Evolutionary conservation across 495 filamentous ascomycete species (phyloP).

Genomic region (Talaromyces trachyspermus): DNA sequence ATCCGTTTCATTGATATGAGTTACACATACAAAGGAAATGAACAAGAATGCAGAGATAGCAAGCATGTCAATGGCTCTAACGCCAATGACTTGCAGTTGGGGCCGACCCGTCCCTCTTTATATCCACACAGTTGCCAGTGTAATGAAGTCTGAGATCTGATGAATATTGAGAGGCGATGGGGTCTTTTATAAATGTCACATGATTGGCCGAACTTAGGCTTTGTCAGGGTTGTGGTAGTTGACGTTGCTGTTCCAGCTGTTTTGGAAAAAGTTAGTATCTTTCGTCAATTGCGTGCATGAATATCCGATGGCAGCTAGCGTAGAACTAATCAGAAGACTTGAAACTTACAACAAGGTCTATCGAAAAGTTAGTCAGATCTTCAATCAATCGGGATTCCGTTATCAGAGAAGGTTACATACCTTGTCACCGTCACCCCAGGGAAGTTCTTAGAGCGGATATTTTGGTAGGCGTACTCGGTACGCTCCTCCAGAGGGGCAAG

Average conservation of each 20-base stretch:
- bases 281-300: background rate
- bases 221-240: slow-evolving; percentile 97
- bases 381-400: background rate
- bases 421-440: slow-evolving; percentile 91
- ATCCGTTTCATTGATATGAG: slow-evolving; percentile 7
- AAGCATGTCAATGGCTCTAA: background rate
- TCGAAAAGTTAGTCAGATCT: background rate
- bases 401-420: slow-evolving; percentile 39
- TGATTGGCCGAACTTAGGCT: slow-evolving; percentile 31
- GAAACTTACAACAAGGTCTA: slow-evolving; percentile 62
- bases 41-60: background rate
- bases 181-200: background rate
- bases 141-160: slow-evolving; percentile 3
- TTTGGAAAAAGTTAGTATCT: slow-evolving; percentile 3
- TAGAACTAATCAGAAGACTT: background rate
- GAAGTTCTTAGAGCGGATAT: slow-evolving; percentile 85
- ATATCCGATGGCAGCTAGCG: background rate
- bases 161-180: background rate
- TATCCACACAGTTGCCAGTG: background rate
- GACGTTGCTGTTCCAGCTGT: slow-evolving; percentile 86
- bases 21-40: slow-evolving; percentile 13
- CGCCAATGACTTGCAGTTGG: slow-evolving; percentile 2
- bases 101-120: background rate
- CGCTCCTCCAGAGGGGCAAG: slow-evolving; percentile 83
- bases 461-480: slow-evolving; percentile 86